phyloP scores from a whole-genome alignment of 352 stramenopile species.

The Pythium dissotocum region DNA sequence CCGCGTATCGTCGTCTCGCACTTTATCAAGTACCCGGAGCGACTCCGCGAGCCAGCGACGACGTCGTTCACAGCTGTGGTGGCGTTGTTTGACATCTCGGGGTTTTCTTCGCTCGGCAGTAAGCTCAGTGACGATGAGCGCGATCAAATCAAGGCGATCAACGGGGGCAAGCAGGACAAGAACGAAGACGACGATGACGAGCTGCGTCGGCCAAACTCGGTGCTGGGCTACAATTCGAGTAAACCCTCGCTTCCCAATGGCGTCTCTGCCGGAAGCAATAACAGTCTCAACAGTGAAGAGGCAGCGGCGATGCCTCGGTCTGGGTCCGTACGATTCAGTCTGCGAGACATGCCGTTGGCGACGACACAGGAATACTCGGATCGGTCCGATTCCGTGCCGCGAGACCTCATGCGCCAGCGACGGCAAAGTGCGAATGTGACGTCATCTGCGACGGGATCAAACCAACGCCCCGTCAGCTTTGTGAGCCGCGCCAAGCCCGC shows the following conservation, averaged over 20 bases:
- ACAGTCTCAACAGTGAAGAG: background rate
- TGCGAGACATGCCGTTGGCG: slow-evolving; percentile 8
- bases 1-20: slow-evolving; percentile 71
- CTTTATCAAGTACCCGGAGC: slow-evolving; percentile 50
- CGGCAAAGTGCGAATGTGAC: slow-evolving; percentile 30
- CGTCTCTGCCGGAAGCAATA: background rate
- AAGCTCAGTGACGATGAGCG: slow-evolving; percentile 64
- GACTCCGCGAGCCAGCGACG: slow-evolving; percentile 48
- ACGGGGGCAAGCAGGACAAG: slow-evolving; percentile 19
- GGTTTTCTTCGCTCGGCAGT: slow-evolving; percentile 83
- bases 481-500: slow-evolving; percentile 49
- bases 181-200: slow-evolving; percentile 6
- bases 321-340: slow-evolving; percentile 12
- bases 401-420: slow-evolving; percentile 45
- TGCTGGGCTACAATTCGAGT: background rate
- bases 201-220: slow-evolving; percentile 1
- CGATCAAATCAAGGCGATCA: slow-evolving; percentile 37
- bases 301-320: background rate
- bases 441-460: background rate
- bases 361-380: slow-evolving; percentile 18
- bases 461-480: slow-evolving; percentile 37
- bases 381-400: slow-evolving; percentile 26
- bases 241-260: background rate
- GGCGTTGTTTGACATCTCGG: slow-evolving; percentile 85
- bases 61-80: slow-evolving; percentile 60